phyloP scores from a whole-genome alignment of 805 yeast species.

The Wickerhamomyces subpelliculosus region DNA sequence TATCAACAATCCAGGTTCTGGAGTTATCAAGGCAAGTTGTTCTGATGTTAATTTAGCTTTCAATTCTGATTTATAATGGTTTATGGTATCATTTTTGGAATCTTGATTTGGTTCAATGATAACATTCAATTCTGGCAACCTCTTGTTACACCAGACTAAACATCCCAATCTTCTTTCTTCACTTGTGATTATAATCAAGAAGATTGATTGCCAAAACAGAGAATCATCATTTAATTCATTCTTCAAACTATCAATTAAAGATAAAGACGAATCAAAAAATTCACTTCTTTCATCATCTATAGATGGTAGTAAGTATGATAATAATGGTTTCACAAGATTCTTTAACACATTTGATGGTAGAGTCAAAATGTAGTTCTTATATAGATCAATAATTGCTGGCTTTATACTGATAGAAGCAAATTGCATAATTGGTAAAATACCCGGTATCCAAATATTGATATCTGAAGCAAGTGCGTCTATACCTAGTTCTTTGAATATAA shows the following conservation, averaged over 20 bases:
- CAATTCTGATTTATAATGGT: constrained; percentile 20
- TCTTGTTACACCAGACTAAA: constrained; percentile 60
- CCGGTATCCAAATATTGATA: constrained; percentile 83
- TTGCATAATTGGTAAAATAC: constrained; percentile 81
- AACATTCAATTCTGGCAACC: constrained; percentile 54
- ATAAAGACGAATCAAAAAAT: constrained; percentile 54
- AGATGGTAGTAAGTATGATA: constrained; percentile 76
- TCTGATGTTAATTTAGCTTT: constrained; percentile 31
- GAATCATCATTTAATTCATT: constrained; percentile 52
- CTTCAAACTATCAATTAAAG: constrained; percentile 54
- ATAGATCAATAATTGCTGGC: constrained; percentile 63
- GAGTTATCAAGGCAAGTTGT: constrained; percentile 56
- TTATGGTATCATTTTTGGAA: constrained; percentile 10
- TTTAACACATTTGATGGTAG: constrained; percentile 44
- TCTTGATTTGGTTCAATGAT: constrained; percentile 17
- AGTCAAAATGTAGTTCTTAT: constrained; percentile 46
- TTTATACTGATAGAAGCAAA: constrained; percentile 86
- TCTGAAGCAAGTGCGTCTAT: constrained; percentile 44
- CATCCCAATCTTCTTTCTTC: constrained; percentile 83
- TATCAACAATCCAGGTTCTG: constrained; percentile 73
- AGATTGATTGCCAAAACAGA: constrained; percentile 83
- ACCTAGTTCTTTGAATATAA: constrained; percentile 61
- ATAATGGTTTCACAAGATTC: constrained; percentile 56
- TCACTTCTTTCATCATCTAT: constrained; percentile 92
- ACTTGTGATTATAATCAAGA: constrained; percentile 66